Conservation (phyloP, 2,329 filamentous ascomycete genomes). For the Diaporthe australafricana region DNA sequence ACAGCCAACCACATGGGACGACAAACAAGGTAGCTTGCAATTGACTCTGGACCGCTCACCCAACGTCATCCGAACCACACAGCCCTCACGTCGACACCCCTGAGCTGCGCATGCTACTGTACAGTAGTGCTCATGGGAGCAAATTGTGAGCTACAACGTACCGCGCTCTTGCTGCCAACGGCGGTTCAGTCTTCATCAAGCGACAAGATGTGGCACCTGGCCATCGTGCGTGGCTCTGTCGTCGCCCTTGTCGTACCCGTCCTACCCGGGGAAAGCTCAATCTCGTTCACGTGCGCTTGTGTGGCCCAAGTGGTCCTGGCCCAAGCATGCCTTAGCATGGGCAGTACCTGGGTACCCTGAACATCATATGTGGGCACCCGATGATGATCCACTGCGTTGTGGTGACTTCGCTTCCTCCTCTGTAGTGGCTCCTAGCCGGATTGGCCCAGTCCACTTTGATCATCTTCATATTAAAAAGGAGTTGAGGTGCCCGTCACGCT, state of each 20-base stretch:
- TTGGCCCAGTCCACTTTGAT: constrained; percentile 28
- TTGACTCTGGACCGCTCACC: constrained; percentile 1
- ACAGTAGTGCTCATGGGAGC: not conserved
- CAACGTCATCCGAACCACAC: constrained; percentile 22
- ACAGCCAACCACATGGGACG: constrained; percentile 2
- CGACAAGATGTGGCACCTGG: not conserved
- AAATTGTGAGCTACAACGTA: not conserved
- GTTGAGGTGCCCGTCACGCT: constrained; percentile 30
- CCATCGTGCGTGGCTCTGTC: not conserved
- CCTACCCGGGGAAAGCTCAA: constrained; percentile 15
- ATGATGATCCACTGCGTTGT: constrained; percentile 32
- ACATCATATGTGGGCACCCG: constrained; percentile 32
- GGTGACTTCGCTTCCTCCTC: constrained; percentile 33
- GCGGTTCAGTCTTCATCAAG: not conserved
- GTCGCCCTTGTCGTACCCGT: constrained; percentile 3
- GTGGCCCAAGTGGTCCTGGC: constrained; percentile 20
- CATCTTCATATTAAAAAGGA: constrained; percentile 38
- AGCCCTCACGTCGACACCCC: constrained; percentile 22
- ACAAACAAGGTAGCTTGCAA: not conserved
- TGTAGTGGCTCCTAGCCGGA: constrained; percentile 27
- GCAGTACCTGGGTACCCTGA: constrained; percentile 16
- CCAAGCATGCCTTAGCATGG: constrained; percentile 19
- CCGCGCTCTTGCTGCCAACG: constrained; percentile 13
- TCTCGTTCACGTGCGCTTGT: constrained; percentile 20
- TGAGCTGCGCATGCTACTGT: constrained; percentile 17